Percentiles rank a stretch among this genome's conserved stretches.
These are phyloP conservation scores for Phytophthora pisi DNA, from an alignment of 352 stramenopile genomes.

Conservation along the genomic window DNA sequence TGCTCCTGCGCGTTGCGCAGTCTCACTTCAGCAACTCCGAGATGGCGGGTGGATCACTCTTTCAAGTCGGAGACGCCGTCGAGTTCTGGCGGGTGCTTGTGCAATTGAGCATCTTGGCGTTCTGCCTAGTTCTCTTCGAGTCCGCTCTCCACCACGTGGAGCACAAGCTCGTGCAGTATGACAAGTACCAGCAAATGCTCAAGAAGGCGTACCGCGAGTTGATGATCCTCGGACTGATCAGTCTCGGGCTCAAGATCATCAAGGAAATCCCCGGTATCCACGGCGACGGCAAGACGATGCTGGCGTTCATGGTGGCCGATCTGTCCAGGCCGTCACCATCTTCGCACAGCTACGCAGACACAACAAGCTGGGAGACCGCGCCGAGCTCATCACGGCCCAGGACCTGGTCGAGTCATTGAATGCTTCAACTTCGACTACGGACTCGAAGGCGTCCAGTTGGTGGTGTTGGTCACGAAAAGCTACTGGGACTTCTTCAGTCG, in stretches of 20 bases:
- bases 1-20: too few species aligned
- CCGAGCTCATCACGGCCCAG: constrained; percentile 48
- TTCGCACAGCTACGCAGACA: constrained; percentile 47
- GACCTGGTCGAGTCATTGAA: constrained; percentile 33
- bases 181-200: constrained; percentile 73
- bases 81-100: constrained; percentile 57
- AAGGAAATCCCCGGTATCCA: constrained; percentile 47
- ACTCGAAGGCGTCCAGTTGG: too few species aligned
- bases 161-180: constrained; percentile 12
- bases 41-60: constrained; percentile 49
- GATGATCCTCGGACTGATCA: constrained; percentile 65
- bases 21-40: too few species aligned
- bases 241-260: constrained; percentile 53
- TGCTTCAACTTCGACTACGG: too few species aligned
- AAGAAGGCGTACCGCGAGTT: constrained; percentile 66
- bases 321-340: too few species aligned
- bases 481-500: too few species aligned
- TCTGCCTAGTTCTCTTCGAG: constrained; percentile 37
- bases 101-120: constrained; percentile 53
- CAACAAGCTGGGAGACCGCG: constrained; percentile 45
- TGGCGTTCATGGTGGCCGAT: constrained; percentile 59
- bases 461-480: too few species aligned
- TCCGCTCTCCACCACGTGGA: constrained; percentile 7
- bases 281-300: constrained; percentile 39
- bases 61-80: constrained; percentile 59